Conservation (phyloP, 495 filamentous ascomycete genomes). For the Poronia punctata region DNA sequence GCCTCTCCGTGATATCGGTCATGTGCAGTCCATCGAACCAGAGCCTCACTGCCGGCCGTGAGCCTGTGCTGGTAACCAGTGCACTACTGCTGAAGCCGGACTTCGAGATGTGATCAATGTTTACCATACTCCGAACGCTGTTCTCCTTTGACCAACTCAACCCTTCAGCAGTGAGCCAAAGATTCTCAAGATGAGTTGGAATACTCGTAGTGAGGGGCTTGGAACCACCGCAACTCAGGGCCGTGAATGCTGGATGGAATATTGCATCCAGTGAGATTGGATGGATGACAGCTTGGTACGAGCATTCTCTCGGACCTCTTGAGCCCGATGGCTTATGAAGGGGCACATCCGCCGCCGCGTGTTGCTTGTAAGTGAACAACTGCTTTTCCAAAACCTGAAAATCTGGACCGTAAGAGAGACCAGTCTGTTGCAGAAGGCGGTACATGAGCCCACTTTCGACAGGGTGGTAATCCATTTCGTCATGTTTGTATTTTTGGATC, state of each 20-base stretch:
- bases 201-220: constrained; percentile 8
- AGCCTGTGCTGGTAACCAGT: background rate
- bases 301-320: background rate
- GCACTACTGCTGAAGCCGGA: constrained; percentile 2
- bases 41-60: constrained; percentile 1
- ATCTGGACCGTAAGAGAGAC: constrained; percentile 15
- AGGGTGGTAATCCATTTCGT: background rate
- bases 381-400: constrained; percentile 9
- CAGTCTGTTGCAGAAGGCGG: constrained; percentile 10
- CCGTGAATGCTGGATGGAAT: constrained; percentile 8
- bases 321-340: background rate
- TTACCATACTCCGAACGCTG: background rate
- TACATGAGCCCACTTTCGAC: constrained; percentile 5
- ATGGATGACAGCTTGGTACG: constrained; percentile 28
- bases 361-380: background rate
- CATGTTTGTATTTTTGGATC: background rate
- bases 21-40: constrained; percentile 11
- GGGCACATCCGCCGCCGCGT: constrained; percentile 1
- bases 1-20: background rate
- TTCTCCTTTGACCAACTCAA: background rate
- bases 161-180: constrained; percentile 10
- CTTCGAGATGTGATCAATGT: background rate
- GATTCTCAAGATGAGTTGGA: constrained; percentile 2
- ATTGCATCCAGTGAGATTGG: constrained; percentile 24
- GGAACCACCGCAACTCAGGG: constrained; percentile 6